These are phyloP conservation scores for Fagopyrum homotropicum DNA, from an alignment of 148 eudicot genomes.

Conservation along the genomic window DNA sequence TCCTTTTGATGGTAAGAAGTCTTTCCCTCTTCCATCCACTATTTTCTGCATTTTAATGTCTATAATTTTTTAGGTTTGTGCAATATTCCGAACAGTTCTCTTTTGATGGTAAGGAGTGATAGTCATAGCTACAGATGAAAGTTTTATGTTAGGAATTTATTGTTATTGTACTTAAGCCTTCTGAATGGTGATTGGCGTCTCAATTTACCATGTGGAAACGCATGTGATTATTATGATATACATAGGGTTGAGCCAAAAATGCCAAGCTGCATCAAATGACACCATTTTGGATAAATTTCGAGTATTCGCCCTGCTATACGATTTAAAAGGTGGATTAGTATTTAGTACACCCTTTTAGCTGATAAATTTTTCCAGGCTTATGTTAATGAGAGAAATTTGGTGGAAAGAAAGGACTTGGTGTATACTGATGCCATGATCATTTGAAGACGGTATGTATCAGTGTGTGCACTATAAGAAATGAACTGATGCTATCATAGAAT, in stretches of 20 bases:
- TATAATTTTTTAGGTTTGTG: not conserved
- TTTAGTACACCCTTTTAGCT: not conserved
- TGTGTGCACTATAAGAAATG: too few species aligned
- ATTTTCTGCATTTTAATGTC: not conserved
- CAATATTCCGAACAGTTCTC: not conserved
- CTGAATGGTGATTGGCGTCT: not conserved
- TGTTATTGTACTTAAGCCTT: too few species aligned
- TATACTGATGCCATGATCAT: not conserved
- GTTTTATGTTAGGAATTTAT: too few species aligned
- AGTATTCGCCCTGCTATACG: not conserved
- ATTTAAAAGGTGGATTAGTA: not conserved
- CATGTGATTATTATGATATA: not conserved
- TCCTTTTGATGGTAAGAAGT: slow-evolving; percentile 68
- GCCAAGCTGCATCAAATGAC: not conserved
- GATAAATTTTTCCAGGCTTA: not conserved
- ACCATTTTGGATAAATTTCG: too few species aligned
- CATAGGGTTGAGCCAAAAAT: not conserved
- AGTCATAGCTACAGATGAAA: too few species aligned
- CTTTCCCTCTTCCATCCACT: not conserved
- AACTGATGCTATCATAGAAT: too few species aligned
- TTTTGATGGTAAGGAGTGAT: too few species aligned
- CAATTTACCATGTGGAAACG: not conserved
- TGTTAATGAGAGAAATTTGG: not conserved
- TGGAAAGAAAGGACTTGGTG: not conserved
- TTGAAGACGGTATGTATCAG: too few species aligned